phyloP scores from a whole-genome alignment of 192 early-diverging fungal species.

The Umbelopsis vinacea region DNA sequence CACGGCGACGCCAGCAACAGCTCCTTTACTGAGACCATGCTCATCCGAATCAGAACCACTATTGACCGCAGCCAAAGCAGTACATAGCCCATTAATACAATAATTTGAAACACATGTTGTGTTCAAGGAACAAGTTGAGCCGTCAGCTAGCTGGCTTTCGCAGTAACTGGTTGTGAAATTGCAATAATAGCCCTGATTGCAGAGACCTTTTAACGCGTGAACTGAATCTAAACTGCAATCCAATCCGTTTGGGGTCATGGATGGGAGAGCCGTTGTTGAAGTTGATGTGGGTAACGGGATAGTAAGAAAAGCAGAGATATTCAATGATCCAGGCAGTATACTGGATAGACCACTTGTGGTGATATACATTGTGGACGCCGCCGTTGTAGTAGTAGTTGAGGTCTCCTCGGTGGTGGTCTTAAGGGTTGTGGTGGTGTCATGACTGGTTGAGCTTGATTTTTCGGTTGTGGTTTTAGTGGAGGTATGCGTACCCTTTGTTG shows the following conservation, averaged over 20 bases:
- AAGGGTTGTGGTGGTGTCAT: background rate
- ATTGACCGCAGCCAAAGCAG: background rate
- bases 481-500: background rate
- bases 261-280: background rate
- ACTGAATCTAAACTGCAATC: conserved; percentile 3
- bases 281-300: background rate
- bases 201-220: background rate
- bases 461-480: background rate
- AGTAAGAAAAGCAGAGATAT: background rate
- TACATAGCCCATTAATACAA: background rate
- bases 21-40: conserved; percentile 6
- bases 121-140: conserved; percentile 7
- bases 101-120: background rate
- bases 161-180: background rate
- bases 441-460: background rate
- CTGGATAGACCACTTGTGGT: conserved; percentile 1
- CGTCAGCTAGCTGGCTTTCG: background rate
- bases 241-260: background rate
- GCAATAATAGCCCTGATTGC: conserved; percentile 11
- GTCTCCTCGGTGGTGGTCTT: background rate
- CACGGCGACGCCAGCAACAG: background rate
- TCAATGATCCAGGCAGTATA: background rate
- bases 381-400: background rate
- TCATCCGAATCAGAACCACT: background rate
- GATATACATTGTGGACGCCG: conserved; percentile 9